These are phyloP conservation scores for Hypomyces rosellus DNA, from an alignment of 2,329 filamentous ascomycete species.

Conservation along the genomic window DNA sequence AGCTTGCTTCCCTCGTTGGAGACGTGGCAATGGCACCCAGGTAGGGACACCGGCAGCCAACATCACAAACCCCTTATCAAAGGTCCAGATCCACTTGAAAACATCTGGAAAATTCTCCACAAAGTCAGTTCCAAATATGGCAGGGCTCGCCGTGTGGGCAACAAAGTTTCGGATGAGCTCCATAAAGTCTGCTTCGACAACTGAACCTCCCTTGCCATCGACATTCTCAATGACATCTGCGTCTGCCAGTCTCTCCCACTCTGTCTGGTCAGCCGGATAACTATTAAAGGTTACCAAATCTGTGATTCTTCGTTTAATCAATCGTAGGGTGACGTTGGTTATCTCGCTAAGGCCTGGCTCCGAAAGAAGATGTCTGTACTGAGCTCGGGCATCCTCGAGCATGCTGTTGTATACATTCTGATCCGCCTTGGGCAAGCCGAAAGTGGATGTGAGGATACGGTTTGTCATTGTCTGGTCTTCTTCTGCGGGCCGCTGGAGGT, in stretches of 20 bases:
- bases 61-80: constrained; percentile 28
- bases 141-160: constrained; percentile 26
- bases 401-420: constrained; percentile 26
- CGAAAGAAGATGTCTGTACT: constrained; percentile 21
- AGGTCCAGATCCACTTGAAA: constrained; percentile 32
- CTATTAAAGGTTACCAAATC: constrained; percentile 34
- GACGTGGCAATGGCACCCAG: constrained; percentile 27
- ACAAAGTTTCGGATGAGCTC: constrained; percentile 31
- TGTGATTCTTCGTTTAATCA: constrained; percentile 24
- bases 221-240: constrained; percentile 24
- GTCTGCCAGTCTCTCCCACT: constrained; percentile 31
- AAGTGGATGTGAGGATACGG: constrained; percentile 25
- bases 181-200: constrained; percentile 29
- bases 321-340: constrained; percentile 12
- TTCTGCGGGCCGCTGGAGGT: constrained; percentile 20
- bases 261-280: constrained; percentile 30
- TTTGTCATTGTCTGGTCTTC: constrained; percentile 21
- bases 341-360: constrained; percentile 21
- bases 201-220: constrained; percentile 16
- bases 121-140: constrained; percentile 36
- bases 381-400: constrained; percentile 20
- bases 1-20: constrained; percentile 27
- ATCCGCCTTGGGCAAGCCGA: constrained; percentile 25
- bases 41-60: constrained; percentile 26
- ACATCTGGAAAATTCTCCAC: constrained; percentile 34